phyloP scores from a whole-genome alignment of 2,329 filamentous ascomycete species.

The Colletotrichum tamarilloi region DNA sequence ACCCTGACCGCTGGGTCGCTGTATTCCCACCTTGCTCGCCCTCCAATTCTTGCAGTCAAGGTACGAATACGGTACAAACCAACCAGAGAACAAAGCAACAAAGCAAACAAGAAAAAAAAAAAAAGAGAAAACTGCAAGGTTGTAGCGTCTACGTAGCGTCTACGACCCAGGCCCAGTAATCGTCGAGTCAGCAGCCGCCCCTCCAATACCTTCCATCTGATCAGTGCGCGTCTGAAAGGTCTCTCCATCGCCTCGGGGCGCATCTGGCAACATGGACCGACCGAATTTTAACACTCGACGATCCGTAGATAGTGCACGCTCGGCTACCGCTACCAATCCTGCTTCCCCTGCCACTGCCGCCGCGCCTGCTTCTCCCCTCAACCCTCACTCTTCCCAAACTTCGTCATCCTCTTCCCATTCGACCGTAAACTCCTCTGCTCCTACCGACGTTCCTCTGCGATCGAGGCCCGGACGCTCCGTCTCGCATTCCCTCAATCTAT shows the following conservation, averaged over 20 bases:
- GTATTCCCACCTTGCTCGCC: neutral
- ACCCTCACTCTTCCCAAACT: neutral
- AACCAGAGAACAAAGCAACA: slow-evolving; percentile 7
- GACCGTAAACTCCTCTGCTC: slow-evolving; percentile 6
- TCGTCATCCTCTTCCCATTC: slow-evolving; percentile 12
- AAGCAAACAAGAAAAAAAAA: neutral
- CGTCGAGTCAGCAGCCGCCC: slow-evolving; percentile 30
- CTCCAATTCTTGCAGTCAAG: neutral
- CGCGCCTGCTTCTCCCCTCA: slow-evolving; percentile 38
- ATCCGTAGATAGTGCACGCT: slow-evolving; percentile 39
- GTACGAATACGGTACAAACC: neutral
- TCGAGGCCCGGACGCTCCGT: slow-evolving; percentile 40
- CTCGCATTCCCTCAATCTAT: slow-evolving; percentile 53
- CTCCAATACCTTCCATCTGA: slow-evolving; percentile 1
- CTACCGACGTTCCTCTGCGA: slow-evolving; percentile 18
- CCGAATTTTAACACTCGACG: slow-evolving; percentile 39
- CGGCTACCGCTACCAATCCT: slow-evolving; percentile 25
- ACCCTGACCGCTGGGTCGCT: neutral
- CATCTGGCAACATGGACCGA: slow-evolving; percentile 38
- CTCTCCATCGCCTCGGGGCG: slow-evolving; percentile 3
- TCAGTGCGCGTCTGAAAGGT: neutral
- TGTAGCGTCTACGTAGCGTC: slow-evolving; percentile 11
- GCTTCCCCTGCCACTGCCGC: slow-evolving; percentile 5
- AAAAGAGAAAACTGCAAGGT: slow-evolving; percentile 10
- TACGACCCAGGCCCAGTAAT: neutral